These are phyloP conservation scores for Scutellaria galericulata DNA, from an alignment of 257 asterid species.

Conservation along the genomic window DNA sequence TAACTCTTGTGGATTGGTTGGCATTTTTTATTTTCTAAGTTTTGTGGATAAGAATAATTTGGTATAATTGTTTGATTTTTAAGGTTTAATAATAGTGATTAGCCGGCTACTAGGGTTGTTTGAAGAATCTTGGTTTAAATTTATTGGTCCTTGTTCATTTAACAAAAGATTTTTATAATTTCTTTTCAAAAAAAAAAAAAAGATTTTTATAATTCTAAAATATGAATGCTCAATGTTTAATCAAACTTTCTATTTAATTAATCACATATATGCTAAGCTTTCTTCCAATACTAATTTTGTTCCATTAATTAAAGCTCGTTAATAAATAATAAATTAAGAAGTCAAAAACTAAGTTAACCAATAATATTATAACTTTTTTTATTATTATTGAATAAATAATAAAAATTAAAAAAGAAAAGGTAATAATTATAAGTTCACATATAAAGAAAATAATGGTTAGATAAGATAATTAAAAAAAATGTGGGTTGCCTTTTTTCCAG, in stretches of 20 bases:
- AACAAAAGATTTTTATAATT: not conserved
- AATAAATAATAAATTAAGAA: no score
- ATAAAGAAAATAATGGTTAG: no score
- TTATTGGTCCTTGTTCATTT: not conserved
- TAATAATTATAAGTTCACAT: no score
- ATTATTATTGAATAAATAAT: no score
- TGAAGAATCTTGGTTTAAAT: conserved; percentile 44
- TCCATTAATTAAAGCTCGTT: no score
- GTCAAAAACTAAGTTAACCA: no score
- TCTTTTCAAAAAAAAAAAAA: not conserved
- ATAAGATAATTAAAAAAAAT: no score
- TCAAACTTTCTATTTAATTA: not conserved
- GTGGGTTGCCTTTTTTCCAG: no score
- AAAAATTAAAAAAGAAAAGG: no score
- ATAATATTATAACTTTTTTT: no score
- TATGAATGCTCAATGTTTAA: conserved; percentile 4
- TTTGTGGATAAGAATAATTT: conserved; percentile 32
- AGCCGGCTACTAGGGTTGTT: conserved; percentile 35
- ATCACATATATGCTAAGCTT: not conserved
- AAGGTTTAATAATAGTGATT: conserved; percentile 34
- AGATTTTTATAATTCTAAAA: not conserved
- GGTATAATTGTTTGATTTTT: conserved; percentile 19
- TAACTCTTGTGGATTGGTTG: conserved; percentile 30
- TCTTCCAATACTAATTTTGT: no score
- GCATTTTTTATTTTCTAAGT: not conserved